Percentiles rank a stretch among this genome's conserved stretches.
phyloP scores from a whole-genome alignment of 2,329 filamentous ascomycete species.

The Arthrobotrys sinensis region DNA sequence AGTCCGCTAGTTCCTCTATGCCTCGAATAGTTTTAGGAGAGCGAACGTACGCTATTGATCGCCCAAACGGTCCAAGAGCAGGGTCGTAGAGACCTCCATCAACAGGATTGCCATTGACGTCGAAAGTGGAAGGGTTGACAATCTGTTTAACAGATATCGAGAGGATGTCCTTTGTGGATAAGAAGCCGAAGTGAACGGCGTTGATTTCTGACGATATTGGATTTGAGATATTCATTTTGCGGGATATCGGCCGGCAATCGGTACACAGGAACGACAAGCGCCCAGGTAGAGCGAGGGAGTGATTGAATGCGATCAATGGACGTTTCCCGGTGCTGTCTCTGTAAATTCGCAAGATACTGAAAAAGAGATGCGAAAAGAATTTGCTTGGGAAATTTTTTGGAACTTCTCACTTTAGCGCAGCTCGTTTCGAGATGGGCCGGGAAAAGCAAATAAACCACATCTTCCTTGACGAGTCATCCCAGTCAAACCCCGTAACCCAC shows the following conservation, averaged over 20 bases:
- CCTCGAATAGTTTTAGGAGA: conserved; percentile 10
- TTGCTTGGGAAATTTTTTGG: conserved; percentile 25
- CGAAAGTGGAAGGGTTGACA: conserved; percentile 93
- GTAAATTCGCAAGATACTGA: not conserved
- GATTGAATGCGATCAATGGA: conserved; percentile 1
- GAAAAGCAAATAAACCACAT: conserved; percentile 28
- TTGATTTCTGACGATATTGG: conserved; percentile 87
- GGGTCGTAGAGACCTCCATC: conserved; percentile 89
- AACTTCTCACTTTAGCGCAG: conserved; percentile 9
- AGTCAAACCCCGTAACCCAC: not conserved
- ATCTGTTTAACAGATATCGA: conserved; percentile 93
- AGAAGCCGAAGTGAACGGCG: conserved; percentile 89
- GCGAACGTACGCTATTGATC: conserved; percentile 80
- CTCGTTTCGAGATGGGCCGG: conserved; percentile 2
- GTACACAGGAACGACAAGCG: not conserved
- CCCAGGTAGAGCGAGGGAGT: not conserved
- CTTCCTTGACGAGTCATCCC: not conserved
- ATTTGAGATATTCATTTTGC: conserved; percentile 79
- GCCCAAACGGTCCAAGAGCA: conserved; percentile 85
- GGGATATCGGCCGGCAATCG: conserved; percentile 4
- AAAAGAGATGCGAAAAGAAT: conserved; percentile 1
- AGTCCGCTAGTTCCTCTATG: not conserved
- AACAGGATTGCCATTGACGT: conserved; percentile 79
- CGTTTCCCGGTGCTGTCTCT: conserved; percentile 1
- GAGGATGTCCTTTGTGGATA: conserved; percentile 85